A percentile compares a stretch with the other conserved stretches of the same genome.
Conservation (phyloP, 2,329 filamentous ascomycete genomes). For the Colletotrichum sp. region DNA sequence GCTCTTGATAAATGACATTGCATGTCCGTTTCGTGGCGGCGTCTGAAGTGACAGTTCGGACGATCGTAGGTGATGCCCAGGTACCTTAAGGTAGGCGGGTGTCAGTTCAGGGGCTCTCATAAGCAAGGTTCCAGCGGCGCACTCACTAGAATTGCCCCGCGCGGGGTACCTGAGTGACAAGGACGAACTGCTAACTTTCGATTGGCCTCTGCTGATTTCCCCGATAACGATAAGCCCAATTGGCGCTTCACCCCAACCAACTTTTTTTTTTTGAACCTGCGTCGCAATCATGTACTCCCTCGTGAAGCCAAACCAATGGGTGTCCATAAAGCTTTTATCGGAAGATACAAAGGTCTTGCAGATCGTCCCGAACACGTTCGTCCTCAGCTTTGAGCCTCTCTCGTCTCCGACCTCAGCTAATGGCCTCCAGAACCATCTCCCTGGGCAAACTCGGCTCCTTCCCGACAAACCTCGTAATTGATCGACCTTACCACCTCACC, state of each 20-base stretch:
- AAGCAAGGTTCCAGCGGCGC: not conserved
- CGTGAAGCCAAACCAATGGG: slow-evolving; percentile 65
- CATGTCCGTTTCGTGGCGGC: not conserved
- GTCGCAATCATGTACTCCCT: slow-evolving; percentile 41
- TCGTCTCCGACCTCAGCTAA: not conserved
- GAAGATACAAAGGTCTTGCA: slow-evolving; percentile 63
- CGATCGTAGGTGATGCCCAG: not conserved
- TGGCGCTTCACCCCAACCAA: not conserved
- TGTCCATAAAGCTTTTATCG: slow-evolving; percentile 63
- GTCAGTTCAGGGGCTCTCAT: not conserved
- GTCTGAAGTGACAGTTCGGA: not conserved
- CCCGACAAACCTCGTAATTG: slow-evolving; percentile 85
- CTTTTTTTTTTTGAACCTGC: not conserved
- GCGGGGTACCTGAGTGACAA: slow-evolving; percentile 7
- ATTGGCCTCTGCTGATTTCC: not conserved
- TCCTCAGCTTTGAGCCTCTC: not conserved
- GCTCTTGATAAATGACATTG: not conserved
- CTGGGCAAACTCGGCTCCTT: slow-evolving; percentile 94
- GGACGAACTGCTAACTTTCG: not conserved
- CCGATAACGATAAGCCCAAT: slow-evolving; percentile 15
- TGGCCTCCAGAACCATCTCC: slow-evolving; percentile 71
- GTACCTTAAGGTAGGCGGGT: not conserved
- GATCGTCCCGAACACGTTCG: slow-evolving; percentile 64
- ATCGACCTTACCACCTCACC: slow-evolving; percentile 89
- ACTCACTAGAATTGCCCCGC: slow-evolving; percentile 12